phyloP scores from a whole-genome alignment of 306 rosid genomes.

The Malus fusca region DNA sequence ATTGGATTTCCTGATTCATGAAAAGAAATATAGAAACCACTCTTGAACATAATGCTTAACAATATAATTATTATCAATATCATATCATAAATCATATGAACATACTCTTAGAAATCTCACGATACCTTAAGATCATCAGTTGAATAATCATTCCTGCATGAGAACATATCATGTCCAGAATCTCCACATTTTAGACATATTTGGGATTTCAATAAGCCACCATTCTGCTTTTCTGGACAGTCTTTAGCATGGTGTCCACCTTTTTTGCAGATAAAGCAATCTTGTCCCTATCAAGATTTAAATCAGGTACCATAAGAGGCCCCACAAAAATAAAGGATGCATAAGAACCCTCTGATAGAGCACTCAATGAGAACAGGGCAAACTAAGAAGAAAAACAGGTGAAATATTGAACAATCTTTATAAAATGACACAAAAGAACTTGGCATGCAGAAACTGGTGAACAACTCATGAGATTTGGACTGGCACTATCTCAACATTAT shows the following conservation, averaged over 20 bases:
- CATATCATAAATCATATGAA: slow-evolving; percentile 3
- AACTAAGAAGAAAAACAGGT: background rate
- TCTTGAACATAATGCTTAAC: background rate
- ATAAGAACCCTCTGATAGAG: background rate
- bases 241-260: slow-evolving; percentile 76
- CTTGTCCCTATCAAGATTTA: slow-evolving; percentile 41
- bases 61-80: background rate
- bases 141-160: slow-evolving; percentile 53
- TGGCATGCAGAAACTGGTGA: background rate
- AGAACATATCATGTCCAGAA: slow-evolving; percentile 85
- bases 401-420: background rate
- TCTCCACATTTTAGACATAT: slow-evolving; percentile 80
- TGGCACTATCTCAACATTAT: background rate
- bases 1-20: slow-evolving; percentile 55
- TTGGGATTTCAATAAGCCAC: slow-evolving; percentile 20
- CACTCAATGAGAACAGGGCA: background rate
- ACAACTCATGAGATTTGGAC: background rate
- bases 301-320: background rate
- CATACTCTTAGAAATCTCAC: background rate
- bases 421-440: background rate
- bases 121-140: slow-evolving; percentile 72
- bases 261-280: slow-evolving; percentile 72
- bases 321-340: background rate
- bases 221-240: slow-evolving; percentile 66
- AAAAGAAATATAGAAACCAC: background rate